Percentiles rank a stretch among this genome's conserved stretches.
These are phyloP conservation scores for Irpex lacteus DNA, from an alignment of 1,284 basidiomycete species.

Conservation along the genomic window DNA sequence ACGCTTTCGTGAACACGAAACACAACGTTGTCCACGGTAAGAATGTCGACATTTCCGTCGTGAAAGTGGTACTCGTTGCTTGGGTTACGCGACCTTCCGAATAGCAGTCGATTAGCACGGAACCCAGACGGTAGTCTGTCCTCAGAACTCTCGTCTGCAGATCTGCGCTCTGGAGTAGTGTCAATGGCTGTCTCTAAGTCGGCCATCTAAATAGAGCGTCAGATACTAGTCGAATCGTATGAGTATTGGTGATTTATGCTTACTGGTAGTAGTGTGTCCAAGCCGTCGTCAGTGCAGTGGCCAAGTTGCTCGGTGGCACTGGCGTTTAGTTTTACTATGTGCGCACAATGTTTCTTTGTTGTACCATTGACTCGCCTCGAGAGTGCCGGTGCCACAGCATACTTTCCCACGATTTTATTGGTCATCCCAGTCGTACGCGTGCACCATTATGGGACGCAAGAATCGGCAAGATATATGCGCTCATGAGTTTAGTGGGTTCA, in stretches of 20 bases:
- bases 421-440: no score
- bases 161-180: no score
- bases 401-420: no score
- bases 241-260: not conserved
- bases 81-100: not conserved
- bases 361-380: no score
- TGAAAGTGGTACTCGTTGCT: not conserved
- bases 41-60: not conserved
- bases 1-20: not conserved
- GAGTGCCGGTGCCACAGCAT: no score
- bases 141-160: no score
- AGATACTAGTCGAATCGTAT: not conserved
- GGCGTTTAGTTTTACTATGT: no score
- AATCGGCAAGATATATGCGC: no score
- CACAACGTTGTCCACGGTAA: not conserved
- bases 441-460: no score
- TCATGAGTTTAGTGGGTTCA: not conserved
- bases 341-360: no score
- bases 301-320: not conserved
- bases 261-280: not conserved
- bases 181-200: no score
- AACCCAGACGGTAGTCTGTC: not conserved
- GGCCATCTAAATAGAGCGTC: not conserved
- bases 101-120: not conserved
- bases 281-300: not conserved